Percentiles rank a stretch among this genome's conserved stretches.
Conservation (phyloP, 805 yeast species). For the Hanseniaspora jakobsenii region DNA sequence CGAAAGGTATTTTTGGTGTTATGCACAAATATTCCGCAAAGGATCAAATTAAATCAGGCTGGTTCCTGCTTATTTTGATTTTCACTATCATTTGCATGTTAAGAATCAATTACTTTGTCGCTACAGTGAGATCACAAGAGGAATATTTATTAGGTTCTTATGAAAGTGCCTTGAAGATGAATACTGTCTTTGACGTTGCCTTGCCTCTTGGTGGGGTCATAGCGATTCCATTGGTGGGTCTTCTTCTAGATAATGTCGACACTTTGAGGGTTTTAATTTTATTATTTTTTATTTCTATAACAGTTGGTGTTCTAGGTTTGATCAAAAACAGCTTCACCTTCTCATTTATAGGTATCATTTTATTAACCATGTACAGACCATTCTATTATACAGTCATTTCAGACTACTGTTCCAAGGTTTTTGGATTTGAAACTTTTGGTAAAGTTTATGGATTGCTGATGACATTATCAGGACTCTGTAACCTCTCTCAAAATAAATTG, state of each 20-base stretch:
- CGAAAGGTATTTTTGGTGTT: constrained; percentile 64
- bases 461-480: constrained; percentile 70
- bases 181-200: constrained; percentile 71
- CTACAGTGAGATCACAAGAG: constrained; percentile 77
- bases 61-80: constrained; percentile 67
- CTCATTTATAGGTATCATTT: constrained; percentile 56
- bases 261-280: constrained; percentile 46
- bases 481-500: constrained; percentile 55
- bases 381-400: constrained; percentile 87
- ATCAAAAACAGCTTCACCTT: constrained; percentile 33
- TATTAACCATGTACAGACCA: constrained; percentile 76
- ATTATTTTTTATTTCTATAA: constrained; percentile 42
- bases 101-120: constrained; percentile 83
- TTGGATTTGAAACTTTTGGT: constrained; percentile 87
- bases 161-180: constrained; percentile 42
- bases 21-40: constrained; percentile 50
- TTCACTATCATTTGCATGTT: constrained; percentile 85
- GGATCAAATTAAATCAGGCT: constrained; percentile 42
- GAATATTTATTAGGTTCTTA: constrained; percentile 48
- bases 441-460: constrained; percentile 80
- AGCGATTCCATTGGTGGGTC: constrained; percentile 79
- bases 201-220: constrained; percentile 80
- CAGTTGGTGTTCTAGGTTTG: constrained; percentile 63
- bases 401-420: constrained; percentile 83
- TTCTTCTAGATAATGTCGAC: constrained; percentile 59